Evolutionary conservation across 2,329 filamentous ascomycete genomes (phyloP).

Genomic region (Colletotrichum chrysophilum): DNA sequence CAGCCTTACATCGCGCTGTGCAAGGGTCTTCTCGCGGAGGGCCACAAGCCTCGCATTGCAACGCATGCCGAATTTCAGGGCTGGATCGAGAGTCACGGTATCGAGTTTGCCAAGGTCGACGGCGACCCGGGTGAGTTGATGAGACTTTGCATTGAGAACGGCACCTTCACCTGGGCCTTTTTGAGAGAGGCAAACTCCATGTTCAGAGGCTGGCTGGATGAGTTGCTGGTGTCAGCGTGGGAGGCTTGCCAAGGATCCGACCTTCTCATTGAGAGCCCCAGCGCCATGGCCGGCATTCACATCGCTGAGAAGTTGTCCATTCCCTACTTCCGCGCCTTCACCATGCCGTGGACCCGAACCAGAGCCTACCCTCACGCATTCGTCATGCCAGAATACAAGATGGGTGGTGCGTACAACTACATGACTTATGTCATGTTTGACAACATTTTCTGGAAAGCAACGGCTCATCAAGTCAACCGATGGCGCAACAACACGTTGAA

Average conservation of each 20-base stretch:
- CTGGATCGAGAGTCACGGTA: conserved; percentile 92
- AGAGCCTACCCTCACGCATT: conserved; percentile 97
- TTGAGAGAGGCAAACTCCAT: conserved; percentile 84
- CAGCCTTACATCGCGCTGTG: conserved; percentile 97
- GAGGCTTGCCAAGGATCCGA: conserved; percentile 84
- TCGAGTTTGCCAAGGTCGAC: conserved; percentile 87
- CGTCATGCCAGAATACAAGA: conserved; percentile 88
- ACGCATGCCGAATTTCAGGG: conserved; percentile 89
- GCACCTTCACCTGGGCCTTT: conserved; percentile 95
- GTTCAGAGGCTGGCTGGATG: conserved; percentile 95
- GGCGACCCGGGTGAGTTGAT: conserved; percentile 95
- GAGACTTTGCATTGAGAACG: conserved; percentile 94
- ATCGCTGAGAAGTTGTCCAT: conserved; percentile 93
- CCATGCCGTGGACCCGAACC: conserved; percentile 98
- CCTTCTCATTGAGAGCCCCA: conserved; percentile 92
- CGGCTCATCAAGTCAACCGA: conserved; percentile 86
- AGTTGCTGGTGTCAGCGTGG: conserved; percentile 83
- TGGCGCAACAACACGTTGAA: conserved; percentile 86
- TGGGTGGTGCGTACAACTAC: conserved; percentile 95
- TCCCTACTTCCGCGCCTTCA: conserved; percentile 96
- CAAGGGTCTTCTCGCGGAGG: conserved; percentile 86
- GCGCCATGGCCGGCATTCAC: conserved; percentile 96
- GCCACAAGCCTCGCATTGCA: conserved; percentile 85
- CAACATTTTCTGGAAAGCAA: conserved; percentile 95
- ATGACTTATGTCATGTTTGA: conserved; percentile 97